phyloP scores from a whole-genome alignment of 1,139 yeast species.

The Geotrichum aggregatum region DNA sequence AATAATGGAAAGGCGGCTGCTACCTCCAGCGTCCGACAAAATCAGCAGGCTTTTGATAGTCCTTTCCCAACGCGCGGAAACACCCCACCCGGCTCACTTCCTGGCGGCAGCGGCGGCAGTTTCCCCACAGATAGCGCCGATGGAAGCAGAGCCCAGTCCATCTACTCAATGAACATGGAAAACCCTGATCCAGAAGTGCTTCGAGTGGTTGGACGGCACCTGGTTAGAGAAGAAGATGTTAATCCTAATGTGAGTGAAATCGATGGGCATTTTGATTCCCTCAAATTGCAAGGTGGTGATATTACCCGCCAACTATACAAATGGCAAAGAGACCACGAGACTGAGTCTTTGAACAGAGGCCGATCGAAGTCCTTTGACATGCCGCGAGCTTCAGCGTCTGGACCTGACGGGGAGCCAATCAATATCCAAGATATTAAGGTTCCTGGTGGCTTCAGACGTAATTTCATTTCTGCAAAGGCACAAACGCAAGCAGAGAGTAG shows the following conservation, averaged over 20 bases:
- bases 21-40: not conserved
- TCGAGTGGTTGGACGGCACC: slow-evolving; percentile 55
- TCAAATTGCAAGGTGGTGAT: slow-evolving; percentile 79
- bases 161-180: slow-evolving; percentile 28
- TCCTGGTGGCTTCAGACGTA: slow-evolving; percentile 93
- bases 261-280: slow-evolving; percentile 47
- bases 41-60: slow-evolving; percentile 5
- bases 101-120: not conserved
- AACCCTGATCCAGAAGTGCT: slow-evolving; percentile 55
- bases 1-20: slow-evolving; percentile 8
- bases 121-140: not conserved
- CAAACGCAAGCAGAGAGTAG: slow-evolving; percentile 28
- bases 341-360: slow-evolving; percentile 27
- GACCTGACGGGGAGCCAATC: slow-evolving; percentile 39
- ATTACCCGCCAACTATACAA: slow-evolving; percentile 77
- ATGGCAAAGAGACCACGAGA: slow-evolving; percentile 56
- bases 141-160: slow-evolving; percentile 18
- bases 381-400: slow-evolving; percentile 31
- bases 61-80: slow-evolving; percentile 12
- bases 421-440: slow-evolving; percentile 68
- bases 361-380: slow-evolving; percentile 44
- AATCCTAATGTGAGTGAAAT: slow-evolving; percentile 22
- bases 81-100: slow-evolving; percentile 16
- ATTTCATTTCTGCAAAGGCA: slow-evolving; percentile 50
- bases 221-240: slow-evolving; percentile 39